phyloP scores from a whole-genome alignment of 2,329 filamentous ascomycete genomes.

The Alternaria sp. region DNA sequence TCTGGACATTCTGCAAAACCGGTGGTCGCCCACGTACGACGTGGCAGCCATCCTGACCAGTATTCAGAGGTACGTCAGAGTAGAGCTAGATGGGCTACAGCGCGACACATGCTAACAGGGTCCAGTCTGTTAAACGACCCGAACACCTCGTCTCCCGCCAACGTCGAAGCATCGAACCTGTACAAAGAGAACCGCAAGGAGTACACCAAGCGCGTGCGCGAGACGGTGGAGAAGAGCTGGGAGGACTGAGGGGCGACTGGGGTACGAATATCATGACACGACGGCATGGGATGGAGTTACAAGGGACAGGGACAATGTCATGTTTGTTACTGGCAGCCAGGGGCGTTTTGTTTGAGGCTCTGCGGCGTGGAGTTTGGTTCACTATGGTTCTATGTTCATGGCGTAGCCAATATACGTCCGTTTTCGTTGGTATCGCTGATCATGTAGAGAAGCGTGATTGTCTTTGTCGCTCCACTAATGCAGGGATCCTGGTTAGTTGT shows the following conservation, averaged over 20 bases:
- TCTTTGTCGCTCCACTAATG: background rate
- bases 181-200: conserved; percentile 99
- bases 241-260: conserved; percentile 67
- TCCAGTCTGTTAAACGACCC: conserved; percentile 91
- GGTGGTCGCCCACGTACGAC: conserved; percentile 98
- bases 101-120: conserved; percentile 20
- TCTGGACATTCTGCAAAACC: conserved; percentile 94
- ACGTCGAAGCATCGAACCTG: conserved; percentile 95
- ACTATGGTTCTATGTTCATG: conserved; percentile 15
- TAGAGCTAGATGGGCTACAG: background rate
- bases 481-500: background rate
- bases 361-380: conserved; percentile 35
- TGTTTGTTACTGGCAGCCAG: conserved; percentile 11
- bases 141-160: conserved; percentile 97
- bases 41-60: conserved; percentile 96
- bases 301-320: conserved; percentile 14
- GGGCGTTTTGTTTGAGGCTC: conserved; percentile 16
- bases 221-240: conserved; percentile 99
- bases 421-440: background rate
- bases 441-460: background rate
- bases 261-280: conserved; percentile 15
- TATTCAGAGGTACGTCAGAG: conserved; percentile 79
- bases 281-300: conserved; percentile 29
- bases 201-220: conserved; percentile 91
- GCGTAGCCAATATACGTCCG: conserved; percentile 10